Percentiles rank a stretch among this genome's conserved stretches.
These are phyloP conservation scores for Cyberlindnera maritima DNA, from an alignment of 805 yeast genomes.

Conservation along the genomic window DNA sequence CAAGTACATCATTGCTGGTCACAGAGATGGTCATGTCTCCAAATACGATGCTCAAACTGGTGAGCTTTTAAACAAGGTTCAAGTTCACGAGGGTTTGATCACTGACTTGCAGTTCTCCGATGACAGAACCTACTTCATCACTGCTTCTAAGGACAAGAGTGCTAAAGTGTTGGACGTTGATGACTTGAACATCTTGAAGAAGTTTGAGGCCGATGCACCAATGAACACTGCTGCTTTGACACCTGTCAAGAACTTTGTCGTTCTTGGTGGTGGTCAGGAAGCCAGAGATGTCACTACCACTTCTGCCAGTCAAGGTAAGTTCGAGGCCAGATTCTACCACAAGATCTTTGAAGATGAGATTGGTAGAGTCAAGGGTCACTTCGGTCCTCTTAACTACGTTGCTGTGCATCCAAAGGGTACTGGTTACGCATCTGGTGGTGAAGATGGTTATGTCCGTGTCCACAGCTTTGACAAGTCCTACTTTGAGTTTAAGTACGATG, in stretches of 20 bases:
- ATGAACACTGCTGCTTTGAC: constrained; percentile 94
- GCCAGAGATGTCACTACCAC: constrained; percentile 99
- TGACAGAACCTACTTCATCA: constrained; percentile 86
- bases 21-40: constrained; percentile 80
- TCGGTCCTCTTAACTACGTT: constrained; percentile 94
- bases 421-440: constrained; percentile 95
- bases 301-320: constrained; percentile 87
- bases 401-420: constrained; percentile 94
- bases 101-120: constrained; percentile 89
- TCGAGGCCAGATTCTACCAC: constrained; percentile 95
- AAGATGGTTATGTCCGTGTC: constrained; percentile 95
- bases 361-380: constrained; percentile 97
- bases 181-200: constrained; percentile 66
- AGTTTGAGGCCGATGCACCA: constrained; percentile 85
- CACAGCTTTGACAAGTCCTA: constrained; percentile 92
- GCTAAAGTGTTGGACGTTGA: constrained; percentile 80
- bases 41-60: constrained; percentile 80
- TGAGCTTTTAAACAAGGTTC: constrained; percentile 53
- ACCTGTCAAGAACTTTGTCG: constrained; percentile 86
- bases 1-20: constrained; percentile 77
- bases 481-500: constrained; percentile 90
- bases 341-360: constrained; percentile 93
- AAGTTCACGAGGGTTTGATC: constrained; percentile 72
- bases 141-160: constrained; percentile 88
- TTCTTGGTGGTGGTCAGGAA: constrained; percentile 99